phyloP scores from a whole-genome alignment of 2,329 filamentous ascomycete species.

The Karstenula rhodostoma region DNA sequence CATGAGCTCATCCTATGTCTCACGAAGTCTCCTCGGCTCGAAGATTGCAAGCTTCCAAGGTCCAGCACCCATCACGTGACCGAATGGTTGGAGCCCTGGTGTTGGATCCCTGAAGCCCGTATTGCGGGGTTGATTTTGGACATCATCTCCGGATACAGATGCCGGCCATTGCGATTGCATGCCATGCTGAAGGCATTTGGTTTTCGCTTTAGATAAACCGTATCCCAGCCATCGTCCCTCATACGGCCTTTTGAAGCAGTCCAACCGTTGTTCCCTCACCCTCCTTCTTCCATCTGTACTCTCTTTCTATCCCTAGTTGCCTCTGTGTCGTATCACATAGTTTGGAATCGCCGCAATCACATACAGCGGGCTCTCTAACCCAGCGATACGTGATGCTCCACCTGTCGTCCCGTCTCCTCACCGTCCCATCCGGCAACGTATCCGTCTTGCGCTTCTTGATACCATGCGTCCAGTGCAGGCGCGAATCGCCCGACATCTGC shows the following conservation, averaged over 20 bases:
- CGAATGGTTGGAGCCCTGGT: too few species aligned
- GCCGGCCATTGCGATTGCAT: too few species aligned
- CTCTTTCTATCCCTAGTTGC: background rate
- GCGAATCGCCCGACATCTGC: conserved; percentile 2
- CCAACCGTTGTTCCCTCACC: conserved; percentile 5
- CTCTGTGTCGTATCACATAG: background rate
- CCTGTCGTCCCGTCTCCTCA: background rate
- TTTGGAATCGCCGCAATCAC: background rate
- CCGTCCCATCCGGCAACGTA: background rate
- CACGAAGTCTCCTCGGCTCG: too few species aligned
- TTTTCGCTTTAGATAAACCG: background rate
- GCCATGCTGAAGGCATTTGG: background rate
- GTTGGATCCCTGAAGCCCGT: too few species aligned
- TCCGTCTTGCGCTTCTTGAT: conserved; percentile 6
- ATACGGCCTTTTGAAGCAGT: background rate
- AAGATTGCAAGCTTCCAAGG: too few species aligned
- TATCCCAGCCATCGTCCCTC: background rate
- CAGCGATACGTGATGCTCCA: conserved; percentile 3
- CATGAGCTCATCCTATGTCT: too few species aligned
- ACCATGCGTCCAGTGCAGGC: conserved; percentile 3
- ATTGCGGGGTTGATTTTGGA: background rate
- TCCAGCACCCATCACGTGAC: too few species aligned
- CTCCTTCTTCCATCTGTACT: conserved; percentile 1
- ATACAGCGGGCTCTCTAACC: background rate
- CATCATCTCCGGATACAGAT: too few species aligned